A percentile compares a stretch with the other conserved stretches of the same genome.
phyloP scores from a whole-genome alignment of 2,329 filamentous ascomycete species.

The Nannizzia gypsea region DNA sequence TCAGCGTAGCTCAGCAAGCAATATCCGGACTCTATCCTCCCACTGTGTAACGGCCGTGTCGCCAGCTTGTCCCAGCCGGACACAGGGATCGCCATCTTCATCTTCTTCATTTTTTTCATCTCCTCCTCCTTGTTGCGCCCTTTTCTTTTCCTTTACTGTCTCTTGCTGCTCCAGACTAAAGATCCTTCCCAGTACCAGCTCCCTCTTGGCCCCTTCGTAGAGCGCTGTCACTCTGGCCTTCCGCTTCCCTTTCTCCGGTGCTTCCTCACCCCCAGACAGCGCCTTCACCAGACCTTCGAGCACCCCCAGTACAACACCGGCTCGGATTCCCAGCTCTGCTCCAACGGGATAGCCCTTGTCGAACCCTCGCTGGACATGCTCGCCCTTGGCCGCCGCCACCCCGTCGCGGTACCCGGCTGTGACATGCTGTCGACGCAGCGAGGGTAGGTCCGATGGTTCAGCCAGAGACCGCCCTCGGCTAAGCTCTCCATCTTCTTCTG shows the following conservation, averaged over 20 bases:
- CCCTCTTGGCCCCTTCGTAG: constrained; percentile 12
- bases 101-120: constrained; percentile 2
- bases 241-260: background rate
- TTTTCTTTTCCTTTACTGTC: background rate
- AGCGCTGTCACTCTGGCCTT: constrained; percentile 22
- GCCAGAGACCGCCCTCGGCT: background rate
- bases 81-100: constrained; percentile 2
- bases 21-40: constrained; percentile 34
- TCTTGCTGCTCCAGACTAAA: constrained; percentile 7
- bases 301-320: constrained; percentile 63
- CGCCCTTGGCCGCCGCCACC: constrained; percentile 60
- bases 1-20: constrained; percentile 32
- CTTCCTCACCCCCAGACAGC: constrained; percentile 16
- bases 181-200: constrained; percentile 12
- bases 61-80: constrained; percentile 10
- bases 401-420: constrained; percentile 89
- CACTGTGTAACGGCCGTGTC: constrained; percentile 13
- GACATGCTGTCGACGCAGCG: constrained; percentile 62
- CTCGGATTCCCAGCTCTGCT: constrained; percentile 62
- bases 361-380: constrained; percentile 73
- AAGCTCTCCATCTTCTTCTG: too few species aligned
- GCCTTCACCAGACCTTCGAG: constrained; percentile 54
- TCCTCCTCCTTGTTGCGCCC: too few species aligned
- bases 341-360: constrained; percentile 83
- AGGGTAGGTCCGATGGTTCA: constrained; percentile 56